Evolutionary conservation across 1,284 basidiomycete species (phyloP).

Genomic region (Sanghuangporus weigelae): DNA sequence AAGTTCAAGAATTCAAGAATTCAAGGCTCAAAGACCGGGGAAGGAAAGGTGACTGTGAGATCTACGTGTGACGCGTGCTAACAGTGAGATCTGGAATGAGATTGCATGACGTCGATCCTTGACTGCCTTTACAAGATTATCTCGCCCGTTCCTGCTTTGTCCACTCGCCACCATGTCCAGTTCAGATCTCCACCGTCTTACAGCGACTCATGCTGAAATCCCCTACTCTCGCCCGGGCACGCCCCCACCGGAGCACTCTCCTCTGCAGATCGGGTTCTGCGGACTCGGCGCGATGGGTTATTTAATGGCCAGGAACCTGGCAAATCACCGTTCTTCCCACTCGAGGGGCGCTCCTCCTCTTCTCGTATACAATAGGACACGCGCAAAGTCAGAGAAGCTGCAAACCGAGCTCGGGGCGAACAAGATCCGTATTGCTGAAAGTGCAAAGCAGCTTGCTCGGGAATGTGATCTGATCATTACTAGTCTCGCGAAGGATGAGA

Average conservation of each 20-base stretch:
- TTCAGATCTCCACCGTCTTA: conserved; percentile 8
- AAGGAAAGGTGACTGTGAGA: background rate
- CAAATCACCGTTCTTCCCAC: conserved; percentile 40
- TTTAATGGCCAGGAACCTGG: conserved; percentile 73
- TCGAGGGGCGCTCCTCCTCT: conserved; percentile 38
- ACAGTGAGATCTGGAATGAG: background rate
- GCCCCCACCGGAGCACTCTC: conserved; percentile 31
- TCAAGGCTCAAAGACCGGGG: background rate
- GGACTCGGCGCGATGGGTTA: conserved; percentile 70
- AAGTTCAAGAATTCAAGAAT: background rate
- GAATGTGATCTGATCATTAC: conserved; percentile 82
- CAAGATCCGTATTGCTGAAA: conserved; percentile 49
- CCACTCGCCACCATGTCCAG: background rate
- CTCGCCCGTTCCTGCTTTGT: background rate
- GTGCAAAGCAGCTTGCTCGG: conserved; percentile 49
- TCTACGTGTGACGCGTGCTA: background rate
- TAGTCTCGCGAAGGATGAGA: conserved; percentile 69
- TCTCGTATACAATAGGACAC: conserved; percentile 64
- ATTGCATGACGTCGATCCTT: background rate
- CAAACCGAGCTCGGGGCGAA: conserved; percentile 46
- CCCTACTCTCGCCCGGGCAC: conserved; percentile 60
- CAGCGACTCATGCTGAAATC: conserved; percentile 24
- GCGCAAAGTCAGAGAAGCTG: conserved; percentile 53
- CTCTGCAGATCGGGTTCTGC: conserved; percentile 51
- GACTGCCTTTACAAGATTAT: background rate